Evolutionary conservation across 2,329 filamentous ascomycete species (phyloP), one percentile per base, ranked within the genome.

Genomic region (Colletotrichum neosansevieriae): DNA sequence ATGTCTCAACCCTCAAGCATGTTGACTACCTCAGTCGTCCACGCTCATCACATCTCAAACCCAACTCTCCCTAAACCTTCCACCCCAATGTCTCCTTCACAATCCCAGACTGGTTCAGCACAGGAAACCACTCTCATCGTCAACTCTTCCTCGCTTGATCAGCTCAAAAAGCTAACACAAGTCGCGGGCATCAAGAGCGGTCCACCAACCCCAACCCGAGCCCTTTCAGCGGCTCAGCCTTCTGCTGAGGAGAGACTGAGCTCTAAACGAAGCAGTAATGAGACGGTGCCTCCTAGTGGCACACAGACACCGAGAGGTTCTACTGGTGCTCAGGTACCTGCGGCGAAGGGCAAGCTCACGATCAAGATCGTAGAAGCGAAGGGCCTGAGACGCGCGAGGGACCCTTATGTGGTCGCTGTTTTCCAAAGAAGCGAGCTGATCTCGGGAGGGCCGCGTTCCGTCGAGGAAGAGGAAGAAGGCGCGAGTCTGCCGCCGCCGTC

Each of bases 371-470:
- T 90, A 58, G 94, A 98, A 78, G 96, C 92, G 54, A 88, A 94
- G 74, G 93, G 93, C 10, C 82, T 99, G 59, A 88, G 92, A 69
- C 93, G 90, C 66, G 94, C 94, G 76, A 89, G 90, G 67, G 93
- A 98, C 75, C 96, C 96, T 1, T 99, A 99, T 75, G 93, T 98
- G 59, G 94, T 99, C 11, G 97, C 93, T 67, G 94, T 98, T 29
- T 99, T 98, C 76, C 96, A 99, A 79, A 92, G 94, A 78, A 97
- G 95, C 76, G 96, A 99, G 79, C 91, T 97, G 74, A 97, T 99
- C 63, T 98, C 96, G 1, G 91, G 93, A 63, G 94, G 94, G 2
- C 93, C 94, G 12, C 88, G 91, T 40, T 84, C 84, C 62, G 81
- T 86, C 24, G 84, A 86, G 36, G 90, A 92, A 50, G 85, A 88